Conservation (phyloP, 768 basidiomycete species). For the Dacryopinax primogenitus region DNA sequence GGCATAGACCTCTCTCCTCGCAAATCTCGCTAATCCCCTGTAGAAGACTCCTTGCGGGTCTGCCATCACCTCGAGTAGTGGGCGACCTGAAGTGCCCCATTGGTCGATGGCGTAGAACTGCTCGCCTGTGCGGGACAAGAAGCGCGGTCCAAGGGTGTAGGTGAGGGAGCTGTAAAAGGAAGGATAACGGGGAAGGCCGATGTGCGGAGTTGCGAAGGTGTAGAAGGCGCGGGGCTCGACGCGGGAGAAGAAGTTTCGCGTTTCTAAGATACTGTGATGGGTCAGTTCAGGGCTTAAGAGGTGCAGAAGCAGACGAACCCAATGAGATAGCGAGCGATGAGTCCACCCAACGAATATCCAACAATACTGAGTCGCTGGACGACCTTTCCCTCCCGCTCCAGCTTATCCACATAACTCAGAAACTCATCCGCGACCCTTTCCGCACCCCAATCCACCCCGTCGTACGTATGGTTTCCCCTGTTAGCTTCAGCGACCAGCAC, state of each 20-base stretch:
- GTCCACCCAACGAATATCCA: conserved; percentile 72
- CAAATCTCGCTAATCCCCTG: conserved; percentile 53
- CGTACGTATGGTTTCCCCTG: conserved; percentile 51
- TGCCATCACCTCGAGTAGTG: conserved; percentile 63
- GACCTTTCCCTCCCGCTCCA: conserved; percentile 42
- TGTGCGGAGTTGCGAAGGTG: conserved; percentile 71
- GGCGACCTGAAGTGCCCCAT: conserved; percentile 53
- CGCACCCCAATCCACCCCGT: conserved; percentile 74
- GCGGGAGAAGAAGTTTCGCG: conserved; percentile 55
- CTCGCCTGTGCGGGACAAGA: conserved; percentile 67
- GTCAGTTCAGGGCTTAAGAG: not conserved
- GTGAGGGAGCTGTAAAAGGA: conserved; percentile 44
- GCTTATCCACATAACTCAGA: conserved; percentile 38
- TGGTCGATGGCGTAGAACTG: conserved; percentile 64
- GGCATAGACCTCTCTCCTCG: conserved; percentile 62
- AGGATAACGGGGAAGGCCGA: conserved; percentile 56
- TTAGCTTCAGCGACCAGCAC: conserved; percentile 57
- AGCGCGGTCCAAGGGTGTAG: conserved; percentile 46
- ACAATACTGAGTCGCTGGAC: conserved; percentile 57
- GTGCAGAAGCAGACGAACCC: conserved; percentile 34
- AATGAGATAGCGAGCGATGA: conserved; percentile 65
- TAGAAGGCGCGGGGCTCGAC: conserved; percentile 68
- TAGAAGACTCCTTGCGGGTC: conserved; percentile 69
- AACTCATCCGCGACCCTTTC: conserved; percentile 72
- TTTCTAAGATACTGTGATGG: conserved; percentile 43